Percentiles rank a stretch among this genome's conserved stretches.
phyloP scores from a whole-genome alignment of 345 rosid genomes.

The Pistacia vera region DNA sequence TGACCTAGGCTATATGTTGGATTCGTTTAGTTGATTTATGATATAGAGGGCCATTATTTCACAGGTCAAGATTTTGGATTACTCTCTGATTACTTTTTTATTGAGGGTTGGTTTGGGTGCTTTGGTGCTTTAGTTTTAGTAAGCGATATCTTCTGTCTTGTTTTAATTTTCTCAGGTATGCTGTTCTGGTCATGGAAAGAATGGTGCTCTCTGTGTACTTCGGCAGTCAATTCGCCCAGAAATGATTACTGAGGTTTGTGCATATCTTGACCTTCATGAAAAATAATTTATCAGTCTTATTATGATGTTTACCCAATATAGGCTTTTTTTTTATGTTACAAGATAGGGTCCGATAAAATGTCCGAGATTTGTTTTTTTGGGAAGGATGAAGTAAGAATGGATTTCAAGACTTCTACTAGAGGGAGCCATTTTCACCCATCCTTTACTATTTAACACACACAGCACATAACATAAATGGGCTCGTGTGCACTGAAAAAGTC shows the following conservation, averaged over 20 bases:
- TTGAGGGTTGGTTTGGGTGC: constrained; percentile 1
- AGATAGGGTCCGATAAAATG: background rate
- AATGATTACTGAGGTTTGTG: constrained; percentile 85
- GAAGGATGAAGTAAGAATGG: background rate
- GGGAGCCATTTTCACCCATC: constrained; percentile 5
- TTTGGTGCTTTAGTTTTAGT: background rate
- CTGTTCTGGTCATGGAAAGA: constrained; percentile 99
- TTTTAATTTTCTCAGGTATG: constrained; percentile 62
- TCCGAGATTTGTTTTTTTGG: background rate
- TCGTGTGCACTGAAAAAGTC: background rate
- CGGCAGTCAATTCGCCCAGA: constrained; percentile 98
- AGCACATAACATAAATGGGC: background rate
- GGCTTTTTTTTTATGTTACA: background rate
- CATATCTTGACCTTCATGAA: background rate
- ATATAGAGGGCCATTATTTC: background rate
- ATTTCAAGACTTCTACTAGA: background rate
- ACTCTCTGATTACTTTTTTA: background rate
- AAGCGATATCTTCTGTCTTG: background rate
- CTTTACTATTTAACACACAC: background rate
- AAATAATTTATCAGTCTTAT: background rate
- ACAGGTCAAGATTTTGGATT: background rate
- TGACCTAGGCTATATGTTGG: background rate
- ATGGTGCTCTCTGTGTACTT: constrained; percentile 85
- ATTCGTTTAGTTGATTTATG: background rate
- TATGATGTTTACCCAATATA: too few species aligned